Evolutionary conservation across 148 eudicot species (phyloP).

Genomic region (Rhododendron williamsianum): DNA sequence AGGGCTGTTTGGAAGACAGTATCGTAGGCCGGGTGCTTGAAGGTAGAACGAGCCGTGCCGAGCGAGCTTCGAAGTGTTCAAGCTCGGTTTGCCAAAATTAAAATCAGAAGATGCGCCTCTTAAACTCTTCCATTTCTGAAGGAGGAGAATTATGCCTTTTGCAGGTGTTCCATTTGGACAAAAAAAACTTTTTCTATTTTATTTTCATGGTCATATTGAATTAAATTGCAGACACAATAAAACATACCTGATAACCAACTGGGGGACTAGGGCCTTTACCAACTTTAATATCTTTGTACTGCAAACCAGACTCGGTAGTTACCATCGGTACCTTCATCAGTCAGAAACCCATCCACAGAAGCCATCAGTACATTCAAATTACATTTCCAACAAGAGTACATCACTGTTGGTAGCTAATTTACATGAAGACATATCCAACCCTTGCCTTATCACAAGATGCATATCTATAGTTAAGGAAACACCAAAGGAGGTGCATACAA

Average conservation of each 20-base stretch:
- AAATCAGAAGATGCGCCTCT: no score
- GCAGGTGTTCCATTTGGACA: not conserved
- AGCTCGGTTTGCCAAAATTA: not conserved
- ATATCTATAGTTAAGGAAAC: not conserved
- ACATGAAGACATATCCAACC: not conserved
- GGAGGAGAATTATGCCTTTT: no score
- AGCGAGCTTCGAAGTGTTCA: not conserved
- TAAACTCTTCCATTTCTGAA: not conserved
- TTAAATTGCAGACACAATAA: not conserved
- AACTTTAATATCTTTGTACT: constrained; percentile 87
- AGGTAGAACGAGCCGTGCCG: not conserved
- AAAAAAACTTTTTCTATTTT: not conserved
- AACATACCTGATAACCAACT: constrained; percentile 83
- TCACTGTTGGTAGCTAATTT: not conserved
- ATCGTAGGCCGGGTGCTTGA: not conserved
- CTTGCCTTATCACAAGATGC: not conserved
- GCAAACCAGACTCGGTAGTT: constrained; percentile 94
- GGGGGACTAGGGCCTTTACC: constrained; percentile 94
- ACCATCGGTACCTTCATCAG: constrained; percentile 78
- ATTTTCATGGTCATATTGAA: not conserved
- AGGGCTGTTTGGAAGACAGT: not conserved
- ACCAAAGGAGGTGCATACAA: not conserved
- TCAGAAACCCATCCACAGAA: not conserved
- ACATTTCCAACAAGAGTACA: not conserved
- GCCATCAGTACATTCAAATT: not conserved